phyloP scores from a whole-genome alignment of 108 stramenopile species.

The Cyclotella baltica region DNA sequence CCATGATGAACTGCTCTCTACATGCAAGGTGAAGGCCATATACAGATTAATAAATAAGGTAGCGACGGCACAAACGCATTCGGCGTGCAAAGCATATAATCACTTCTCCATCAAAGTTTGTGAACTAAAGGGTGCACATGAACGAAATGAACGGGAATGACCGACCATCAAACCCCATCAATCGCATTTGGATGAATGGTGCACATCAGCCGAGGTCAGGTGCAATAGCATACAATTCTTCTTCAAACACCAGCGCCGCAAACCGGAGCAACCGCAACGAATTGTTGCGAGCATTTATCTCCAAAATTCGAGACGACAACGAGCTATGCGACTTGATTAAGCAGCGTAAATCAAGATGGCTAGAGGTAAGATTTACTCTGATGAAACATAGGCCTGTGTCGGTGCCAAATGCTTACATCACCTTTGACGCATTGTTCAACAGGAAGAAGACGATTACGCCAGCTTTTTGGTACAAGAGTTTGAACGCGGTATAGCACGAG shows the following conservation, averaged over 20 bases:
- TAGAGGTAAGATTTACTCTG: constrained; percentile 2
- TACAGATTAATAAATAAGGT: too few relatives aligned
- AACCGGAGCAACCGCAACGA: neutral
- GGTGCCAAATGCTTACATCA: neutral
- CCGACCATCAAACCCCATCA: too few relatives aligned
- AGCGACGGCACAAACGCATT: too few relatives aligned
- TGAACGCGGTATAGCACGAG: constrained; percentile 23
- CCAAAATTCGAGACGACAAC: constrained; percentile 12
- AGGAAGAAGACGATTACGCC: constrained; percentile 46
- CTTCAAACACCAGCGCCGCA: neutral
- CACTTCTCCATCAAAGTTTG: too few relatives aligned
- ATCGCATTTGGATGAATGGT: too few relatives aligned
- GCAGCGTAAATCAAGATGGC: constrained; percentile 19
- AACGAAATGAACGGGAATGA: too few relatives aligned
- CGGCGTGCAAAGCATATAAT: too few relatives aligned
- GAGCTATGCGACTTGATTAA: constrained; percentile 8
- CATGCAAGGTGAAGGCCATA: too few relatives aligned
- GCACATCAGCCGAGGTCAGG: neutral
- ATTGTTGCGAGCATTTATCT: neutral
- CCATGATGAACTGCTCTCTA: too few relatives aligned
- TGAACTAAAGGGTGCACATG: too few relatives aligned
- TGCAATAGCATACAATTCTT: neutral
- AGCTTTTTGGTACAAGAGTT: constrained; percentile 43
- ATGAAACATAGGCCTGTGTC: neutral
- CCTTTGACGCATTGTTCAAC: neutral